Evolutionary conservation across 805 yeast genomes (phyloP), one percentile per base, ranked within the genome.

Genomic region (Sungouiella blattae): DNA sequence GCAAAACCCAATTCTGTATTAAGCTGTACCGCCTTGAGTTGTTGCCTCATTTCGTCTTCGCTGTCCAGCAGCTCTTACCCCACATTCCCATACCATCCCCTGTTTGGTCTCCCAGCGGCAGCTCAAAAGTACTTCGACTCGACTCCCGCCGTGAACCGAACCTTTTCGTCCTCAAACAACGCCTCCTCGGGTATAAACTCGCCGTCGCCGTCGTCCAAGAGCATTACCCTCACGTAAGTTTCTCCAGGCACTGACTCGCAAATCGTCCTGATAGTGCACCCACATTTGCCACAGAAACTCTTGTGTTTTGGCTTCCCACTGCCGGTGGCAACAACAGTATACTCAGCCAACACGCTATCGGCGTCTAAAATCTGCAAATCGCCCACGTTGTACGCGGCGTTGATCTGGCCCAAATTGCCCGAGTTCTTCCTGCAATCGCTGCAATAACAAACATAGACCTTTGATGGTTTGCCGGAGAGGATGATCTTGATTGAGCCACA

Each of bases 401-500:
- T 28, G 24, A 18, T 18, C 20, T 28, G 31, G 15, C 31, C 31
- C 17, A 28, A 18, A 14, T 28, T 11, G 15, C 31, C 31, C 17
- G 31, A 28, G 24, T 18, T 18, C 18, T 28, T 28, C 8, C 31
- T 18, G 31, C 31, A 28, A 13, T 28, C 31, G 11, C 12, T 11
- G 11, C 31, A 28, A 16, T 18, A 20, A 16, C 31, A 28, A 4
- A 12, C 24, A 11, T 4, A 11, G 9, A 12, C 11, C 9, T 5
- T n/a, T 5, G 11, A 23, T 6, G 31, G 31, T n/a, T 11, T 18
- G 6, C 31, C 31, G 9, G 4, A n/a, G 9, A 28, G 14, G 4
- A 5, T 15, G 11, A 28, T 12, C 8, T 18, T 18, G 24, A 28
- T 20, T 9, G 18, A 18, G 14, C 31, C 24, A 18, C 31, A 28